Base-by-base conservation (phyloP, 202 grass and related monocot genomes). In the Bolboschoenoplectus hybrid region DNA sequence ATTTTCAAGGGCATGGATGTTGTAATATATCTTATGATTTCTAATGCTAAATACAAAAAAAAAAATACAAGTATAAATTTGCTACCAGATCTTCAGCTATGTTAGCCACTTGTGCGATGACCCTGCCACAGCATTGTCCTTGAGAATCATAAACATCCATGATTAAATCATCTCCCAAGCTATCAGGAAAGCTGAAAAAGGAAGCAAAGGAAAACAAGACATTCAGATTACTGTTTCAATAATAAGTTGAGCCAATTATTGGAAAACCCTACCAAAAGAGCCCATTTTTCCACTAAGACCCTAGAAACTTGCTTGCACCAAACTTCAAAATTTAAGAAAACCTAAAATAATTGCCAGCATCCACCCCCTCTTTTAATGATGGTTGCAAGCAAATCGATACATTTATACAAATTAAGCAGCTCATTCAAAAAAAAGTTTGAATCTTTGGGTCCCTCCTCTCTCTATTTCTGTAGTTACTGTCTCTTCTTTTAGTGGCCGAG, bases 151-250 rank as follows among this genome's bases (percentile, higher is more conserved):
- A 92, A 43, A 99, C 79, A 80, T 99, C 93, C 40, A 99, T 89
- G 39, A 94, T 94, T 73, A 99, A 87, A 89, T 99, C 93, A 88
- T 99, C 97, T 63, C 97, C 97, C 81, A 99, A 84, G 87, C 93
- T 99, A 89, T 99, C 93, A 63, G 97, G 97, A 88, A 99, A 99
- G 90, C 97, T 99, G 97, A 87, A 89, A 97, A 85, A 73, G 77
- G 36, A 17, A 82, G 26, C 89, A n/a, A 87, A 81, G 81, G 50
- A 47, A 58, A 39, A 41, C 58, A 79, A 75, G 46, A n/a, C 52
- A 76, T 55, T 32, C 45, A 60, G 47, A 73, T 14, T 46, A 69
- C 63, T 44, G 56, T 72, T 44, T 83, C 38, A 46, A 47, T n/a
- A 78, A 36, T 6, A 45, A 71, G 9, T 71, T 26, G 39, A 20